Evolutionary conservation across 225 moss, liverwort and hornwort genomes (phyloP).

Genomic region (Physcomitrium patens): DNA sequence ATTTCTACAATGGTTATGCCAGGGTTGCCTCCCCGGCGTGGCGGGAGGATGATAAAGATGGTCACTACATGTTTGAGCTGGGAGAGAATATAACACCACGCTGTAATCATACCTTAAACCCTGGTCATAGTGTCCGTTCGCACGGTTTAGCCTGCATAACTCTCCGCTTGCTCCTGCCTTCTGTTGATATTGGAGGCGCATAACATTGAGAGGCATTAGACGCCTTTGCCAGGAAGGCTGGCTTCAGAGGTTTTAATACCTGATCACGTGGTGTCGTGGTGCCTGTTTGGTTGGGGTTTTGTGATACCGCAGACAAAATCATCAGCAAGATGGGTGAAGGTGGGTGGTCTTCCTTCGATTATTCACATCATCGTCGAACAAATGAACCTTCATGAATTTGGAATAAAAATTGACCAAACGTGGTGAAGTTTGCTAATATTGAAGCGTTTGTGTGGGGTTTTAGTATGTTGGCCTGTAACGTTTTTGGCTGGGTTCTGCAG

Average conservation of each 20-base stretch:
- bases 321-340: slow-evolving; percentile 99
- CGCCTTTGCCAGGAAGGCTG: slow-evolving; percentile 61
- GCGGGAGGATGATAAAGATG: slow-evolving; percentile 80
- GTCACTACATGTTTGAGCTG: slow-evolving; percentile 80
- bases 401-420: neutral
- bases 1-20: slow-evolving; percentile 50
- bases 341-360: slow-evolving; percentile 33
- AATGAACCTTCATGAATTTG: too few species aligned
- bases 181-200: slow-evolving; percentile 76
- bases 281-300: slow-evolving; percentile 78
- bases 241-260: slow-evolving; percentile 71
- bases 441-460: neutral
- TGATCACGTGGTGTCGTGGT: slow-evolving; percentile 81
- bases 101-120: slow-evolving; percentile 76
- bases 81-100: slow-evolving; percentile 78
- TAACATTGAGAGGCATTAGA: slow-evolving; percentile 49
- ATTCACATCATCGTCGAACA: too few species aligned
- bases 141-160: slow-evolving; percentile 70
- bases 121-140: slow-evolving; percentile 71
- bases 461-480: slow-evolving; percentile 47
- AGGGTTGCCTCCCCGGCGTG: slow-evolving; percentile 60
- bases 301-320: slow-evolving; percentile 98
- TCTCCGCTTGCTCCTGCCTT: slow-evolving; percentile 77
- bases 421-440: neutral
- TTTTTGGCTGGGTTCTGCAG: slow-evolving; percentile 75